These are phyloP conservation scores for Backusella luteola DNA, from an alignment of 192 early-diverging fungal species.

Conservation along the genomic window DNA sequence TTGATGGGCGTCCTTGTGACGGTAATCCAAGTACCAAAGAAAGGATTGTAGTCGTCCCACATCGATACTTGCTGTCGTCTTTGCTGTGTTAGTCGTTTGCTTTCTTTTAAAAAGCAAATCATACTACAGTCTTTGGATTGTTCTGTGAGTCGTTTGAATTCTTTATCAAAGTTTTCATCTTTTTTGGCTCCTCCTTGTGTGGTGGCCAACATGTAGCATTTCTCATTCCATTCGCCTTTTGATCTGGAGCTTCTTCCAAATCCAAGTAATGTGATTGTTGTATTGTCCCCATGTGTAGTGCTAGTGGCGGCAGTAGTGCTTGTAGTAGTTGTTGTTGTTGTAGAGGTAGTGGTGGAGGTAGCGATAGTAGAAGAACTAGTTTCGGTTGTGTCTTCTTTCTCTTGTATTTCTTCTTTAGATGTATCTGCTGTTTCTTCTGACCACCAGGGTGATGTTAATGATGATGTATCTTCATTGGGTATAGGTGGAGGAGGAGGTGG, in stretches of 20 bases:
- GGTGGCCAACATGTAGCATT: conserved; percentile 25
- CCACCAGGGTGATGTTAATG: conserved; percentile 29
- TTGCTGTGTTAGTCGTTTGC: conserved; percentile 5
- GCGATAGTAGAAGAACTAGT: not conserved
- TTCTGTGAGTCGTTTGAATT: conserved; percentile 18
- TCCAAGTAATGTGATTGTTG: not conserved
- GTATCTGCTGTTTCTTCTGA: conserved; percentile 13
- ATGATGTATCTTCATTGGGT: conserved; percentile 14
- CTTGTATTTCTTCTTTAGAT: not conserved
- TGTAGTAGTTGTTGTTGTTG: not conserved
- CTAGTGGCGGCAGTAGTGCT: not conserved
- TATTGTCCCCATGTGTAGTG: not conserved
- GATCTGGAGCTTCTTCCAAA: not conserved
- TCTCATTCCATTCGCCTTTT: conserved; percentile 28
- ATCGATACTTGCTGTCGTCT: conserved; percentile 15
- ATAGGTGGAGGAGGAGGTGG: conserved; percentile 12
- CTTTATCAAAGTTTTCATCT: not conserved
- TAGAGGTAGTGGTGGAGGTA: not conserved
- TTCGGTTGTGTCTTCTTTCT: not conserved
- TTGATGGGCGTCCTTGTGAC: conserved; percentile 17
- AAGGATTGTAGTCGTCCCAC: conserved; percentile 21
- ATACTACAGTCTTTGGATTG: conserved; percentile 29
- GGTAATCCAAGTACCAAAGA: conserved; percentile 34
- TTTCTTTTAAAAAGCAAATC: conserved; percentile 36
- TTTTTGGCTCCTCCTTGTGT: not conserved